Evolutionary conservation across 2,329 filamentous ascomycete species (phyloP), one percentile per base, ranked within the genome.

Genomic region (Colletotrichum simmondsii): DNA sequence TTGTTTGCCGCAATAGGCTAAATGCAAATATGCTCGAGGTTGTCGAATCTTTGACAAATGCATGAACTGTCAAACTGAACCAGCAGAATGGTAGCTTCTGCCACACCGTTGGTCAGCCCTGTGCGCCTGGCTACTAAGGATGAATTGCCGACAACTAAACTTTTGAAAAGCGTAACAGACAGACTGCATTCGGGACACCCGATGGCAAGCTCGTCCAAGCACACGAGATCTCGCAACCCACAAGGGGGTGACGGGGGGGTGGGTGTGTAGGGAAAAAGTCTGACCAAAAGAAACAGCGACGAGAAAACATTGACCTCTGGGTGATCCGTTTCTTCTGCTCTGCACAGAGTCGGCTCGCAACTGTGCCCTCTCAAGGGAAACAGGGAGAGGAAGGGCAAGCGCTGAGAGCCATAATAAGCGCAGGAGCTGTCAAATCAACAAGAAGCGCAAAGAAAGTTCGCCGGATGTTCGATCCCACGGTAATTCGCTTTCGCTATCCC

Each of bases 111-210:
- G 30, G 46, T 26, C 30, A 53, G 52, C 32, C 22, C 52, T 46
- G 52, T 46, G 49, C 62, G 24, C 24, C 32, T 10, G 24, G 28
- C 32, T 26, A 46, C 46, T 10, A 37, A 42, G 16, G 62, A 65
- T 16, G 24, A 57, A 30, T 57, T 65, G 26, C 60, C 56, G 66
- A 65, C 19, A 32, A 57, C 60, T 60, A 65, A 28, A 57, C 42
- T 71, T 62, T 72, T 19, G 16, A 12, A 19, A 30, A n/a, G 26
- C 60, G 66, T 72, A 37, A 49, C 69, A 57, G 22, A 42, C n/a
- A 64, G 28, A n/a, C 28, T 16, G 35, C 49, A 24, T 22, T 49
- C 56, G 68, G 35, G 28, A 32, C 12, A 37, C 56, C 57, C 42
- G 65, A 30, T 22, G 14, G 22, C 14, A 54, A 53, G 42, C n/a